Conservation (phyloP, 139 green algal genomes). For the Monoraphidium neglectum region DNA sequence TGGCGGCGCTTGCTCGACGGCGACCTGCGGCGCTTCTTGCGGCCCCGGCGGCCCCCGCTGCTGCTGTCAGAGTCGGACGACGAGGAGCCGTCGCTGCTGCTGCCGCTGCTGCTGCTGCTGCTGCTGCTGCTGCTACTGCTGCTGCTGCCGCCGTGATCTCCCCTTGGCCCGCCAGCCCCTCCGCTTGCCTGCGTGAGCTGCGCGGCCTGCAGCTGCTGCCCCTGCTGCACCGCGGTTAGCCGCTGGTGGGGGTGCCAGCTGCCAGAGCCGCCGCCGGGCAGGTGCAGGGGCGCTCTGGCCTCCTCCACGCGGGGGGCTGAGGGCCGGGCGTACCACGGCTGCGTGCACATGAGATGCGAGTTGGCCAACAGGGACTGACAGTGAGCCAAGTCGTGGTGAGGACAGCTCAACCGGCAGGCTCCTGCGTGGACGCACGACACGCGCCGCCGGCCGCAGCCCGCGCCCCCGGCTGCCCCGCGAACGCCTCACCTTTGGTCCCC, state of each 20-base stretch:
- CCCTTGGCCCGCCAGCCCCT: not conserved
- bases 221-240: conserved; percentile 3
- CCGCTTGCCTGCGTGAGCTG: not conserved
- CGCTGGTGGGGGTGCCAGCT: not conserved
- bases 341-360: not conserved
- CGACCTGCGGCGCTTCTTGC: not conserved
- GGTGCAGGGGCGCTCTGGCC: not conserved
- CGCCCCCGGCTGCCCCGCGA: not conserved
- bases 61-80: too few relatives aligned
- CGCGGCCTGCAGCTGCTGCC: not conserved
- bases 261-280: too few relatives aligned
- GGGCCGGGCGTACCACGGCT: not conserved
- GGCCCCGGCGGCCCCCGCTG: not conserved
- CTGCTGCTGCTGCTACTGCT: not conserved
- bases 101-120: conserved; percentile 27
- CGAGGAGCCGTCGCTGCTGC: too few relatives aligned
- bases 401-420: not conserved
- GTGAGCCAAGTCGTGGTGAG: not conserved
- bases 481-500: conserved; percentile 28
- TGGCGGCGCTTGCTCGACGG: not conserved
- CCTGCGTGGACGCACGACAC: not conserved
- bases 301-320: not conserved
- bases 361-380: conserved; percentile 1
- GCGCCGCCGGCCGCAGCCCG: too few relatives aligned
- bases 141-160: conserved; percentile 14